Base-by-base conservation (phyloP, 768 basidiomycete species). In the Xerocomellus dryophilus region DNA sequence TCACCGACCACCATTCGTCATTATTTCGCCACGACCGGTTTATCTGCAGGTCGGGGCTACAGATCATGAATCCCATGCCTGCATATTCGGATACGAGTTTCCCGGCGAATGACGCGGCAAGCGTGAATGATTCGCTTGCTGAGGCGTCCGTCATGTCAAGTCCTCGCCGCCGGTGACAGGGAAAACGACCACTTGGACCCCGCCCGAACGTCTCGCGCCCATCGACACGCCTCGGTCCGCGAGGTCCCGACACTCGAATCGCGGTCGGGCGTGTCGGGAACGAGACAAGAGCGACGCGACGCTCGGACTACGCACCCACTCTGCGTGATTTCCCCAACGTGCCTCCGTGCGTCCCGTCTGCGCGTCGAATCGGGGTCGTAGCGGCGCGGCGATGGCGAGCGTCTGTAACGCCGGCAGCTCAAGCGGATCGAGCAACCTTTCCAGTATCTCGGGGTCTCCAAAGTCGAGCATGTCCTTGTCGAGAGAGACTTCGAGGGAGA, bases 401-500 rank as follows among this genome's bases (percentile, higher is more conserved):
- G 51, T 47, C 32, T 61, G 50, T 2, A 69, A 39, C 9, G 55
- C 45, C 2, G 68, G 63, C 11, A 69, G n/a, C 21, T 49, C 61
- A 14, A 69, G 52, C 7, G 5, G 50, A 25, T 67, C 60, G 18
- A 69, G 60, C 20, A 71, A 6, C 39, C 20, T 45, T 38, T 46
- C 56, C 7, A 71, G 38, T 20, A 21, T 38, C 10, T 53, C 32
- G 1, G 61, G 60, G 21, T 67, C 47, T 12, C 63, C 65, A 42
- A 65, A 61, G 4, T 61, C 47, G 45, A 65, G 53, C 36, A 50
- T 43, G 40, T 63, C 67, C 39, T 17, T 50, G 48, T 65, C 59
- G n/a, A 70, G 57, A 10, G n/a, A 21, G 45, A 69, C 12, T 14
- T 65, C 50, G 21, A 69, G 49, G 8, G 9, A 17, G 23, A 25